Evolutionary conservation across 2,329 filamentous ascomycete genomes (phyloP).

Genomic region (Geosmithia putterillii): DNA sequence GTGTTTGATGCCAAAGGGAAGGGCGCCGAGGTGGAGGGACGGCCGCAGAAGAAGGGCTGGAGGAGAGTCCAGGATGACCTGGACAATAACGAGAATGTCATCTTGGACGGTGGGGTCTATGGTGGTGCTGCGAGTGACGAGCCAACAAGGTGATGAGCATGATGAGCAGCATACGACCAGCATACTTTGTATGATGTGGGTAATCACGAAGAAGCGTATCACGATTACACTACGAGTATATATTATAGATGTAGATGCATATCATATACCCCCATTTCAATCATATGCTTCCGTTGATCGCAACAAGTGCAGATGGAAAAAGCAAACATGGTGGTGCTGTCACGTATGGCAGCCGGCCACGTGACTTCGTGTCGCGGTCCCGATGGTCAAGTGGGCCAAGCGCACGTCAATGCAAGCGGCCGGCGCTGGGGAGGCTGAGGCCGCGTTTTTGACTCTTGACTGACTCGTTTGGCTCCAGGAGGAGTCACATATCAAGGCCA

Average conservation of each 20-base stretch:
- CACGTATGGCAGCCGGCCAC: constrained; percentile 8
- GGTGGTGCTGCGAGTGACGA: constrained; percentile 22
- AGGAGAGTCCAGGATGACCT: constrained; percentile 48
- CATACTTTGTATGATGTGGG: too few relatives aligned
- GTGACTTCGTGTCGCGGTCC: constrained; percentile 20
- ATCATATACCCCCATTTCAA: too few relatives aligned
- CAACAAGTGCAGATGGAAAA: too few relatives aligned
- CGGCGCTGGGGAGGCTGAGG: background rate
- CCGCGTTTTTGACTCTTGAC: too few relatives aligned
- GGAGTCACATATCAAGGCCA: too few relatives aligned
- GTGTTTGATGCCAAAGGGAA: constrained; percentile 43
- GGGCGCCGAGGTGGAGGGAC: constrained; percentile 21
- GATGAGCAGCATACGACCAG: too few relatives aligned
- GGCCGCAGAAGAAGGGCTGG: constrained; percentile 36
- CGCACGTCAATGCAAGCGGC: background rate
- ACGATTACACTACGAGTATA: too few relatives aligned
- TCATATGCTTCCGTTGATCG: too few relatives aligned
- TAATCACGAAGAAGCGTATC: too few relatives aligned
- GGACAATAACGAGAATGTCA: constrained; percentile 44
- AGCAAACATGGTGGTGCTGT: too few relatives aligned
- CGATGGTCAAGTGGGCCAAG: constrained; percentile 1
- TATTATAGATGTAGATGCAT: too few relatives aligned
- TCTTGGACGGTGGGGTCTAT: constrained; percentile 42
- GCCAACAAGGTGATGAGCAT: constrained; percentile 24
- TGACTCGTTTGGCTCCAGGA: too few relatives aligned